Evolutionary conservation across 441 rosid species (phyloP).

Genomic region (Adansonia rubrostipa): DNA sequence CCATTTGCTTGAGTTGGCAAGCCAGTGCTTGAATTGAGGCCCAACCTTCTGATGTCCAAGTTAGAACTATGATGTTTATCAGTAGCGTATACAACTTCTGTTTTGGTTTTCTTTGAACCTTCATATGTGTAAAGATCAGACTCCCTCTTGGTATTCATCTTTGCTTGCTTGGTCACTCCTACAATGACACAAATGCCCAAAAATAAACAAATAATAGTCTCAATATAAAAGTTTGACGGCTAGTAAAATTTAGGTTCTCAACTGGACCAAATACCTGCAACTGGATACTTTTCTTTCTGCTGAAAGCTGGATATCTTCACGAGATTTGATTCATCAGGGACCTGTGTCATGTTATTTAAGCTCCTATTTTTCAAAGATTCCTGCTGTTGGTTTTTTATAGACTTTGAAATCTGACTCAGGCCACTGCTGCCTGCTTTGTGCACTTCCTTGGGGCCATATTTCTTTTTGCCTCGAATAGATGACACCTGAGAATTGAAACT

Average conservation of each 20-base stretch:
- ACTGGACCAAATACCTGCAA: slow-evolving; percentile 39
- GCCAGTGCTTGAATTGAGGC: slow-evolving; percentile 34
- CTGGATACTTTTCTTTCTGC: slow-evolving; percentile 31
- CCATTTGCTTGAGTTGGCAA: slow-evolving; percentile 34
- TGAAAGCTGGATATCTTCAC: slow-evolving; percentile 32
- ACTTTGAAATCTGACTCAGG: slow-evolving; percentile 38
- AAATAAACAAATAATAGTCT: slow-evolving; percentile 22
- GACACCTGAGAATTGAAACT: slow-evolving; percentile 36
- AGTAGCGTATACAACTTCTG: slow-evolving; percentile 32
- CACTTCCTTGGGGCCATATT: slow-evolving; percentile 40
- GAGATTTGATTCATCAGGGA: slow-evolving; percentile 38
- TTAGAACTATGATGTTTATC: slow-evolving; percentile 31
- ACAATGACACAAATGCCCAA: slow-evolving; percentile 30
- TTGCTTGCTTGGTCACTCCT: slow-evolving; percentile 46
- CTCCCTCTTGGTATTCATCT: slow-evolving; percentile 52
- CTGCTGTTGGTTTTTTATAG: slow-evolving; percentile 38
- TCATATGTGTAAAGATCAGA: slow-evolving; percentile 41
- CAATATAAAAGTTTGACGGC: slow-evolving; percentile 14
- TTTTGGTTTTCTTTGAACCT: slow-evolving; percentile 47
- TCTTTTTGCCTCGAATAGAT: slow-evolving; percentile 44
- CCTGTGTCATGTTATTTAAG: slow-evolving; percentile 43
- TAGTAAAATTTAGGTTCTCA: slow-evolving; percentile 12
- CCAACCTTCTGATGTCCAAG: slow-evolving; percentile 29
- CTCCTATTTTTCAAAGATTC: slow-evolving; percentile 50
- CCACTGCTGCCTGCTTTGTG: slow-evolving; percentile 35